A percentile compares a stretch with the other conserved stretches of the same genome.
phyloP scores from a whole-genome alignment of 1,139 yeast species.

The Hyphopichia burtonii region DNA sequence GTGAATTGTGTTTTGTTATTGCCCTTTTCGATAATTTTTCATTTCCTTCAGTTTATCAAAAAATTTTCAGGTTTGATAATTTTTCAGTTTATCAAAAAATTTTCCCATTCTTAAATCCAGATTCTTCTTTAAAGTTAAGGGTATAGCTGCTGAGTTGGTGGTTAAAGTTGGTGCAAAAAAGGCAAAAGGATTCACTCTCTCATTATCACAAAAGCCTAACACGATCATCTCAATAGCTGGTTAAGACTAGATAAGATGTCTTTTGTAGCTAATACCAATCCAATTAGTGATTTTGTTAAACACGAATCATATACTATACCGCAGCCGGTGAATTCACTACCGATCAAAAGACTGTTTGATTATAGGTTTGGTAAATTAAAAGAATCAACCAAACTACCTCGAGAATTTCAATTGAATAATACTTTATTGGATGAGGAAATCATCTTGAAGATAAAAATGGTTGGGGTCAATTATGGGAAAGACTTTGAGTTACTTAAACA shows the following conservation, averaged over 20 bases:
- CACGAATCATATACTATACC: conserved; percentile 5
- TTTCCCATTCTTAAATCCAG: too few species aligned
- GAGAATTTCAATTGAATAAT: conserved; percentile 18
- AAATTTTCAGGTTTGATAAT: too few species aligned
- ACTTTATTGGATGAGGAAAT: conserved; percentile 17
- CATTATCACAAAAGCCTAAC: too few species aligned
- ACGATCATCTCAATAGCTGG: too few species aligned
- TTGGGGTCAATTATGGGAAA: conserved; percentile 26
- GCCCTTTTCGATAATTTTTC: too few species aligned
- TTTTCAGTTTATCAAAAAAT: too few species aligned
- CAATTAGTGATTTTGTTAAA: conserved; percentile 1
- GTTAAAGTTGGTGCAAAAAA: too few species aligned
- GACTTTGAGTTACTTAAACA: conserved; percentile 22
- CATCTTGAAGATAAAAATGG: conserved; percentile 29
- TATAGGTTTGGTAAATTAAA: conserved; percentile 14
- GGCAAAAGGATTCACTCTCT: too few species aligned
- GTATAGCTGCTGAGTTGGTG: too few species aligned
- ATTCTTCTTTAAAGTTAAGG: too few species aligned
- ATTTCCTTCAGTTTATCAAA: too few species aligned
- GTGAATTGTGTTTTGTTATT: too few species aligned
- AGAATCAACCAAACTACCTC: conserved; percentile 30
- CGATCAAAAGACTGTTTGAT: conserved; percentile 31
- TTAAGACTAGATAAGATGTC: neutral
- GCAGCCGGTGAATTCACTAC: conserved; percentile 16
- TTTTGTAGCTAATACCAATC: neutral